Evolutionary conservation across 2,329 filamentous ascomycete genomes (phyloP), one percentile per base, ranked within the genome.

Genomic region (Fusarium liriodendri): DNA sequence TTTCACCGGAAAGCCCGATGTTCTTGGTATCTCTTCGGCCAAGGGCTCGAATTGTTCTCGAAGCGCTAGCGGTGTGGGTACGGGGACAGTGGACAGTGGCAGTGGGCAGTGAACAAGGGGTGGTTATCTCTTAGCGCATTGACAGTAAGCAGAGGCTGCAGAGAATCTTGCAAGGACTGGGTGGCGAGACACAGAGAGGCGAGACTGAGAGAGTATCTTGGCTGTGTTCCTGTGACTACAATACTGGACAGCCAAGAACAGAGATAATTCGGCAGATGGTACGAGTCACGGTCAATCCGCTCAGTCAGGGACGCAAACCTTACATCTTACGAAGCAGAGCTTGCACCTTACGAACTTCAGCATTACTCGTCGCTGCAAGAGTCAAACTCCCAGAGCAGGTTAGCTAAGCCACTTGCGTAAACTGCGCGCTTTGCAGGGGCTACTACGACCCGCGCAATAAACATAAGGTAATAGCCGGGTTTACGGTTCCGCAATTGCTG

Each of bases 1-100:
- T 55, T 71, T 67, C 47, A 60, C 22, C 45, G 70, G 66, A 67
- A 64, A 71, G 54, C 40, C 70, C 50, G n/a, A 68, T 16, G 22
- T 5, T 50, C 20, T 35, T 22, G n/a, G 22, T 38, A 13, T 59
- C 57, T 59, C 33, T 18, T n/a, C 64, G 55, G 42, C 35, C 47
- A 38, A 54, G 58, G 35, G 38, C 60, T 70, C 38, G 72, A 74
- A 74, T 63, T 69, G 62, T 74, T 74, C 72, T 74, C 61, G 72
- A 74, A 74, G 72, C 57, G 45, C 62, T 70, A 70, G 69, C 37
- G 72, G 71, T 68, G 64, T 62, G 33, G 60, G 27, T 33, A 52
- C 64, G 57, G 57, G 62, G 35, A 45, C 33, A 35, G 33, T 35
- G 33, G 33, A 16, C 35, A 65, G 47, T 70, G 64, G 29, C 9